These are phyloP conservation scores for Spizellomyces sp. DNA, from an alignment of 192 early-diverging fungal species.

Conservation along the genomic window DNA sequence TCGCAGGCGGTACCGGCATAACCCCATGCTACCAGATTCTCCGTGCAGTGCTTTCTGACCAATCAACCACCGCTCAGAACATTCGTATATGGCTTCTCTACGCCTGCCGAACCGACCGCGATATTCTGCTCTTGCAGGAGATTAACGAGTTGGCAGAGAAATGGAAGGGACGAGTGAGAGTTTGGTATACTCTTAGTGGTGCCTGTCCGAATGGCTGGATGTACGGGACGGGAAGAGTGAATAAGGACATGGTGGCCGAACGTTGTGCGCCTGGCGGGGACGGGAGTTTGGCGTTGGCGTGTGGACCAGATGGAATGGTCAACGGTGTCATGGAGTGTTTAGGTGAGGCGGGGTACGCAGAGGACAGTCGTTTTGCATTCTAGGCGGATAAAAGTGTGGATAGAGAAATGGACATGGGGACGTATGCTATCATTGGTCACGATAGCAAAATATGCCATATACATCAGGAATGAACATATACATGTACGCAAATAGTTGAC, in stretches of 20 bases:
- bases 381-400: too few relatives aligned
- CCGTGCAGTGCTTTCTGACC: conserved; percentile 76
- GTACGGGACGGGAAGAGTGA: conserved; percentile 22
- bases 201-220: background rate
- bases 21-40: conserved; percentile 95
- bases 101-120: conserved; percentile 81
- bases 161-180: conserved; percentile 71
- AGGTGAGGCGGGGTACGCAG: too few relatives aligned
- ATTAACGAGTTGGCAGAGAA: conserved; percentile 71
- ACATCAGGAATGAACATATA: background rate
- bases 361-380: too few relatives aligned
- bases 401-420: too few relatives aligned
- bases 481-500: background rate
- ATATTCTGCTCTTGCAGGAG: conserved; percentile 82
- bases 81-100: conserved; percentile 83
- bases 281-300: conserved; percentile 58
- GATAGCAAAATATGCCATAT: background rate
- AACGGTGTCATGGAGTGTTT: too few relatives aligned
- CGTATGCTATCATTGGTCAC: background rate
- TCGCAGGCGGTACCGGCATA: conserved; percentile 92
- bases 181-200: conserved; percentile 73
- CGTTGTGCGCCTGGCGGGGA: conserved; percentile 45
- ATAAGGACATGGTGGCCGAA: conserved; percentile 45
- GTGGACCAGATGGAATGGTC: conserved; percentile 54
- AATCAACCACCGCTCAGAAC: conserved; percentile 60